Evolutionary conservation across 2,329 filamentous ascomycete species (phyloP).

Genomic region (Fusarium scirpi): DNA sequence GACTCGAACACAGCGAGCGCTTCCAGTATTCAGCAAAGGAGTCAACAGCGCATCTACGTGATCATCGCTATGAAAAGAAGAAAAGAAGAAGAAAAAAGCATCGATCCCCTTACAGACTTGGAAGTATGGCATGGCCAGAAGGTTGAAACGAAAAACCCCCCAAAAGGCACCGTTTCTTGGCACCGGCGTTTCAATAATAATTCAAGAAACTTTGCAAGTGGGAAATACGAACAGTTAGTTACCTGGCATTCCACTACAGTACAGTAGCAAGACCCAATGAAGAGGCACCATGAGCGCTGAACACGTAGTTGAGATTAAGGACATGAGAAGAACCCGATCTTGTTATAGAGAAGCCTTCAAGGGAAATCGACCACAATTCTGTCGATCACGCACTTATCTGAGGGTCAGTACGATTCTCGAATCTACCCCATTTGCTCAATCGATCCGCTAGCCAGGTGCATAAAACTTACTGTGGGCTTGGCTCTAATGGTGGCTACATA

Average conservation of each 20-base stretch:
- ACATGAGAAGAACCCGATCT: neutral
- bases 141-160: constrained; percentile 32
- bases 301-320: neutral
- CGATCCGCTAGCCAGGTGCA: neutral
- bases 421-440: neutral
- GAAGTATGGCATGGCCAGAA: constrained; percentile 15
- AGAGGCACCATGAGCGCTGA: neutral
- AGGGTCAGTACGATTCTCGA: neutral
- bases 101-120: neutral
- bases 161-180: constrained; percentile 18
- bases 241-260: neutral
- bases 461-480: neutral
- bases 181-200: constrained; percentile 5
- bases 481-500: constrained; percentile 7
- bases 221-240: neutral
- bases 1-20: neutral
- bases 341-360: constrained; percentile 3
- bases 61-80: neutral
- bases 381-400: constrained; percentile 9
- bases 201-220: neutral
- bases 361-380: constrained; percentile 19
- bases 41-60: neutral
- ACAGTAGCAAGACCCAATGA: neutral
- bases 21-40: neutral
- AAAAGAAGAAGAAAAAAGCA: neutral